Evolutionary conservation across 2,329 filamentous ascomycete species (phyloP), one percentile per base, ranked within the genome.

Genomic region (Fusarium torreyae): DNA sequence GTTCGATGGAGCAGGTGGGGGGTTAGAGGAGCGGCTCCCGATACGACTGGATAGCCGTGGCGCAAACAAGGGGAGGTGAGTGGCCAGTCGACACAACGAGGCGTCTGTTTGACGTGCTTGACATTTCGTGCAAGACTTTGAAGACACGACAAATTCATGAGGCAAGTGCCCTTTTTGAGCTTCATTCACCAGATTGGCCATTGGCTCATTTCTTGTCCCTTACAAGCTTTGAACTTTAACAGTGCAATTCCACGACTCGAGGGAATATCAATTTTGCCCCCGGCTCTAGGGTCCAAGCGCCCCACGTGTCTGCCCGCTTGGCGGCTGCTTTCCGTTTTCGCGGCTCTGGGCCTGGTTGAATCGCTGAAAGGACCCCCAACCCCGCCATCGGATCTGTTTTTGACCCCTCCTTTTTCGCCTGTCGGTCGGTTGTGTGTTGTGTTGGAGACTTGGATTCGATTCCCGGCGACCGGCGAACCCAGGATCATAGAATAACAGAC

Each of bases 301-400:
- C 66, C 66, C 66, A 69, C 62, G 62, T 69, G 57, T 70, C 63
- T 26, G 38, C 34, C 48, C 56, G 45, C 58, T 52, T 68, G 55
- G 62, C 61, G 43, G 46, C 51, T 64, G 44, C 36, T 52, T 63
- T 57, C 40, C 42, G 33, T 53, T 63, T 45, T 55, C 49, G 66
- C 56, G 66, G 66, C 66, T 69, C 60, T 69, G 28, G 28, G 28
- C 28, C 28, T 45, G 14, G 18, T 42, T 57, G n/a, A 28, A 26
- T n/a, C 46, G 39, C 20, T 17, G 39, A 20, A 43, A 34, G 20
- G 28, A 28, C 43, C 51, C 5, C 39, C 15, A 53, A 66, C 64
- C 64, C 64, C 64, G 57, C 64, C 52, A 62, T 63, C 43, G 39
- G 46, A 48, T 49, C 48, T 24, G 13, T 34, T 36, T 14, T 11